Percentiles rank a stretch among this genome's conserved stretches.
phyloP scores from a whole-genome alignment of 768 basidiomycete species.

The Trametes maxima region DNA sequence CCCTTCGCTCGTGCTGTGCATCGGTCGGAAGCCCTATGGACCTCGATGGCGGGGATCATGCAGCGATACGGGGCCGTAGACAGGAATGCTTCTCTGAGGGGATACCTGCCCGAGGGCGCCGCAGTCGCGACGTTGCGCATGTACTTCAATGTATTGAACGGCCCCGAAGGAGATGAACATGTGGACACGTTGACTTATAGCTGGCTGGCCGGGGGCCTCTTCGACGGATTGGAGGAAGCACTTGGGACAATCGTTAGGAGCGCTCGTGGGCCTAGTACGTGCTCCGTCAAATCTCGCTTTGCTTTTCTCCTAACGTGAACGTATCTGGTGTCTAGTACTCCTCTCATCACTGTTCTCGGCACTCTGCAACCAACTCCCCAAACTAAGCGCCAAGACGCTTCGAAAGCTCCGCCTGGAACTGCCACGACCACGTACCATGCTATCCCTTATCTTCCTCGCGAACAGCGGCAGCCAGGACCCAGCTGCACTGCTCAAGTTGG shows the following conservation, averaged over 20 bases:
- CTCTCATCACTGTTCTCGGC: neutral
- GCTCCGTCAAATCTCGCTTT: no score
- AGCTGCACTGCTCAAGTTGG: neutral
- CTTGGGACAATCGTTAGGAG: neutral
- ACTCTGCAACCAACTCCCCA: neutral
- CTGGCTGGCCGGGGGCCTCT: constrained; percentile 2
- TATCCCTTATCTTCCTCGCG: neutral
- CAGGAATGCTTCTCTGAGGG: neutral
- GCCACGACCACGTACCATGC: neutral
- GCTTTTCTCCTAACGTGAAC: neutral
- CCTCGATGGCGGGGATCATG: neutral
- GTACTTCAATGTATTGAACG: neutral
- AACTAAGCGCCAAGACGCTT: constrained; percentile 3
- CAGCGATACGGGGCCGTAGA: neutral
- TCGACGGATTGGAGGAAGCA: neutral
- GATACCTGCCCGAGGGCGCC: neutral
- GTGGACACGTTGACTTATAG: neutral
- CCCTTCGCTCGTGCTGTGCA: constrained; percentile 1
- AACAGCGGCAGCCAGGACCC: neutral
- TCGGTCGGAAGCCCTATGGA: constrained; percentile 2
- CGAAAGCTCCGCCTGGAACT: constrained; percentile 5
- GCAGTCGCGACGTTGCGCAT: neutral
- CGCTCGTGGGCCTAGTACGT: neutral
- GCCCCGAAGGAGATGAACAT: neutral
- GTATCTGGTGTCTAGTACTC: neutral